phyloP scores from a whole-genome alignment of 352 stramenopile species.

The Globisporangium acanthophoron region DNA sequence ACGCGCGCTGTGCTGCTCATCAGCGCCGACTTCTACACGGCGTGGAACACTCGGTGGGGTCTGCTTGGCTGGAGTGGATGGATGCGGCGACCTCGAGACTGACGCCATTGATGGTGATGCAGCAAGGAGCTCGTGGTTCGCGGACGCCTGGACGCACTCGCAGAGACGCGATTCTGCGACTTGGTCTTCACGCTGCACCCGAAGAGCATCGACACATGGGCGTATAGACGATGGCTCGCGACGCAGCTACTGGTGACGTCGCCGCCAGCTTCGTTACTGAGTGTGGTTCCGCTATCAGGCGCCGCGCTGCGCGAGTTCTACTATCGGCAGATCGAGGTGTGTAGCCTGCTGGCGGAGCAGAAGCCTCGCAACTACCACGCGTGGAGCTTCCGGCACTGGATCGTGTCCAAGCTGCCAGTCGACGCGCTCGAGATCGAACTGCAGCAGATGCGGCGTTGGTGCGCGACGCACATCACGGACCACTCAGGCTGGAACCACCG shows the following conservation, averaged over 20 bases:
- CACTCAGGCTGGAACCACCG: conserved; percentile 82
- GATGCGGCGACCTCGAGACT: neutral
- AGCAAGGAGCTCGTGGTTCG: conserved; percentile 56
- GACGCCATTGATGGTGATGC: neutral
- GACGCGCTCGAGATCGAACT: conserved; percentile 38
- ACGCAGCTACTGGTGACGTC: conserved; percentile 19
- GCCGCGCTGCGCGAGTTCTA: conserved; percentile 34
- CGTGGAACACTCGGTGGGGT: conserved; percentile 68
- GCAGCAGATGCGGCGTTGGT: conserved; percentile 46
- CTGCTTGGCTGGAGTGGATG: neutral
- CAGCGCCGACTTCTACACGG: conserved; percentile 81
- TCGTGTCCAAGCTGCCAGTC: conserved; percentile 34
- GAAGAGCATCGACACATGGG: conserved; percentile 87
- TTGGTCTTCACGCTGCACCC: conserved; percentile 72
- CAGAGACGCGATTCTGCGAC: conserved; percentile 64
- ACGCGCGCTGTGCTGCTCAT: conserved; percentile 68
- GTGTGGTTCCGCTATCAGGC: neutral
- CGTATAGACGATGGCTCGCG: conserved; percentile 62
- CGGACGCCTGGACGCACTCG: conserved; percentile 26
- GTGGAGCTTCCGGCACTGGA: conserved; percentile 81
- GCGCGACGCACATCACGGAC: conserved; percentile 59
- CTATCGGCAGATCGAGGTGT: conserved; percentile 41
- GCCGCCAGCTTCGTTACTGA: conserved; percentile 2
- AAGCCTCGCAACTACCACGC: conserved; percentile 80
- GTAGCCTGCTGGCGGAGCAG: conserved; percentile 44